Conservation (phyloP, 73 alveolate genomes). For the Tetrahymena borealis region DNA sequence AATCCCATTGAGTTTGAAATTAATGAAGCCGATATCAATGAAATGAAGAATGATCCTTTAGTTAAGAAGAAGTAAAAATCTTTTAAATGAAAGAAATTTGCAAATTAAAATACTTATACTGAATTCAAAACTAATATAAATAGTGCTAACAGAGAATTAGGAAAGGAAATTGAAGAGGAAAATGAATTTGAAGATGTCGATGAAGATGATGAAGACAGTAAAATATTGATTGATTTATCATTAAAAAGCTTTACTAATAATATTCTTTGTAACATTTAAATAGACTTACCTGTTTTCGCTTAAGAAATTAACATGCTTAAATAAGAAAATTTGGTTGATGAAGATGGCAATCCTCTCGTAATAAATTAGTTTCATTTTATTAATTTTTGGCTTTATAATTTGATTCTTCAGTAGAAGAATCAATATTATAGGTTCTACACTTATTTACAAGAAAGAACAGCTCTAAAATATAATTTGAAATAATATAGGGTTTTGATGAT, state of each 20-base stretch:
- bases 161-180: slow-evolving; percentile 20
- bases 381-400: background rate
- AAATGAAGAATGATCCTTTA: slow-evolving; percentile 21
- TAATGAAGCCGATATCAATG: slow-evolving; percentile 16
- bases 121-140: background rate
- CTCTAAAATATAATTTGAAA: background rate
- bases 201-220: background rate
- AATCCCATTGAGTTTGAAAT: slow-evolving; percentile 21
- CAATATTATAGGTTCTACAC: background rate
- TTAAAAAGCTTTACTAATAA: no score
- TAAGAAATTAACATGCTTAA: slow-evolving; percentile 19
- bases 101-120: background rate
- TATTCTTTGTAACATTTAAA: no score
- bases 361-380: no score
- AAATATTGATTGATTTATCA: background rate
- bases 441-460: background rate
- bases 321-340: slow-evolving; percentile 4
- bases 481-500: slow-evolving; percentile 21
- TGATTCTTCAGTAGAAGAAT: background rate
- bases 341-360: slow-evolving; percentile 37
- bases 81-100: background rate
- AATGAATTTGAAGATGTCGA: slow-evolving; percentile 31
- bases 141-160: slow-evolving; percentile 23
- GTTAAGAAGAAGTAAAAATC: slow-evolving; percentile 17
- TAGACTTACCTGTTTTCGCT: slow-evolving; percentile 27